Base-by-base conservation (phyloP, 306 rosid genomes). In the Acacia acuminata region DNA sequence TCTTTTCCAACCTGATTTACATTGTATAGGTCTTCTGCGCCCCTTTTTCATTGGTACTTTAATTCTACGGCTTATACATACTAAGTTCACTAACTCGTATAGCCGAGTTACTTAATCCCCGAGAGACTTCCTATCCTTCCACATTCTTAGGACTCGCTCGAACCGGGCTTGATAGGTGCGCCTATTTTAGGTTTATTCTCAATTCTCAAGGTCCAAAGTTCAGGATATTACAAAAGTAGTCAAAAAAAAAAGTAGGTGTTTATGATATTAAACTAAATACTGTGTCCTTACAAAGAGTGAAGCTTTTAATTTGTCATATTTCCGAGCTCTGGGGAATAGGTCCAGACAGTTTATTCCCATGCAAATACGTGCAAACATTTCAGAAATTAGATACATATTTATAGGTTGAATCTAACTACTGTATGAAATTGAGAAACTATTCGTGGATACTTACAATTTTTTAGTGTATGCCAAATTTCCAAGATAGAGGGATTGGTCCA, bases 251-350 rank as follows among this genome's bases (percentile, higher is more conserved):
- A 77, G 24, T 13, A 56, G 30, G 50, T 51, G 69, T 61, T 51
- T 9, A 56, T 60, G 67, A 56, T n/a, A n/a, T n/a, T 65, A 60
- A 81, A 36, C 55, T 40, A 32, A 69, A 63, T 22, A 86, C 45
- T 14, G 25, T 60, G 71, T 75, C 9, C 93, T 51, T 94, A 96
- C 99, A 96, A 77, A 83, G 94, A 96, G 83, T 96, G 98, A 77
- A 96, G 99, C 86, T n/a, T 91, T n/a, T n/a, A n/a, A n/a, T n/a
- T 91, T n/a, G 94, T 55, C 99, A 96, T 96, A 79, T 92, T 94
- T 70, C 99, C 99, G 0, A 96, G 98, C 90, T 94, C 98, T 0
- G 95, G 91, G 99, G 98, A 25, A 96, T 92, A 64, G 88, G 73
- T 45, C 98, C 98, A 10, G 93, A 90, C 72, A 96, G 89, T 94